These are phyloP conservation scores for Leucosporidium creatinivorum DNA, from an alignment of 768 basidiomycete species.

Conservation along the genomic window DNA sequence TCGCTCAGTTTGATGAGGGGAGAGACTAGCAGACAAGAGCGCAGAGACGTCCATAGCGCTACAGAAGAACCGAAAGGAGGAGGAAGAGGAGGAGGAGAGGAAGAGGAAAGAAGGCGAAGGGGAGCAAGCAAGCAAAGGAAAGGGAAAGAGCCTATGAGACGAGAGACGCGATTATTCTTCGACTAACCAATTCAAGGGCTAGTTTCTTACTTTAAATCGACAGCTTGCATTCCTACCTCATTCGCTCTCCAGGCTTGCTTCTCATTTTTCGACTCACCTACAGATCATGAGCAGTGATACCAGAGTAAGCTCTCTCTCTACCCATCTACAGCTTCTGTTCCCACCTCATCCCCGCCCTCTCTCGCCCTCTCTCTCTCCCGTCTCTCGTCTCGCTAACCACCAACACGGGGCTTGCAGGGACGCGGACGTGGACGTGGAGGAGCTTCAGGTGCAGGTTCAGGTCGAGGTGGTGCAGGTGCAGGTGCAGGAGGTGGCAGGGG, in stretches of 20 bases:
- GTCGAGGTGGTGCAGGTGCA: constrained; percentile 46
- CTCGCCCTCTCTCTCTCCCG: background rate
- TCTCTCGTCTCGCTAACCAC: background rate
- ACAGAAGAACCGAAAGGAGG: background rate
- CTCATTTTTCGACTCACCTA: too few relatives aligned
- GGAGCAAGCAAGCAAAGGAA: too few relatives aligned
- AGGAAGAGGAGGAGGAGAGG: background rate
- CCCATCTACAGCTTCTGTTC: background rate
- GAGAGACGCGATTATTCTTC: too few relatives aligned
- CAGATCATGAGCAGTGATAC: background rate
- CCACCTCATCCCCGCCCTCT: background rate
- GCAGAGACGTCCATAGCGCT: constrained; percentile 74
- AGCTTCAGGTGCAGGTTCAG: constrained; percentile 48
- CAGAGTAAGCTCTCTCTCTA: background rate
- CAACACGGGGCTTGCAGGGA: constrained; percentile 22
- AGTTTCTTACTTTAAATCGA: too few relatives aligned
- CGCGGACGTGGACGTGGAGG: constrained; percentile 44
- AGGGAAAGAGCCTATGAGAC: too few relatives aligned
- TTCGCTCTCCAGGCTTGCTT: too few relatives aligned
- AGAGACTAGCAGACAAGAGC: constrained; percentile 86
- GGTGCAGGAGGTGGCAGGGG: background rate
- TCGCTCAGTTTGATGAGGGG: constrained; percentile 48
- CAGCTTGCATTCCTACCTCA: background rate
- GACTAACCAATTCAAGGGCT: too few relatives aligned
- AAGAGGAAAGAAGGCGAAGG: background rate